Evolutionary conservation across 2,329 filamentous ascomycete genomes (phyloP), one percentile per base, ranked within the genome.

Genomic region (Colletotrichum lindemuthianum): DNA sequence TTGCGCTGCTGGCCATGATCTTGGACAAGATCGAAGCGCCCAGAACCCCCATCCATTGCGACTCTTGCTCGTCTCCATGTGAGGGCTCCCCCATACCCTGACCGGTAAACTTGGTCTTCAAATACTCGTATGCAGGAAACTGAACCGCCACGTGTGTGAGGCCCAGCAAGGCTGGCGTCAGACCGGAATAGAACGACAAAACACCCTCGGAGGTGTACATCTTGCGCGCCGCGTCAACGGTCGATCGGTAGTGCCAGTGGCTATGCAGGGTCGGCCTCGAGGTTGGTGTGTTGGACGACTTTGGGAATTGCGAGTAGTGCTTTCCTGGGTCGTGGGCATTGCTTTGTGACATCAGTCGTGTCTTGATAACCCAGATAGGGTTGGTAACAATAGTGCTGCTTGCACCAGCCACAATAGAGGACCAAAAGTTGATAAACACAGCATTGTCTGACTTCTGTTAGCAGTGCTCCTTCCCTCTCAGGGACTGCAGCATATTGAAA

Each of bases 311-410:
- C 33, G 78, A 81, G 68, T 80, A 78, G 13, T 77, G 81, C 73
- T 74, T 82, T 74, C 78, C 81, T 74, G 76, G 84, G 74, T 72
- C 50, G n/a, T 67, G 63, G 79, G 82, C 37, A 78, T 83, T 68
- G 85, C 89, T 91, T 80, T 98, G 96, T 41, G 96, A 97, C 96
- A 98, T 98, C 71, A 99, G 86, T 70, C 96, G 87, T 52, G 96
- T 99, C 80, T 99, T 99, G 81, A 99, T 97, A 41, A 99, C 96
- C 96, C 96, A 99, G 66, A 99, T 99, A 1, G 96, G 96, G 77
- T 98, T 99, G 32, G 96, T 99, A 67, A 90, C 91, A 68, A 98
- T 85, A 4, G 96, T 99, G 70, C 94, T 97, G 80, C 92, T 97
- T 66, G 89, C 93, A 57, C 96, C 96, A 32, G 95, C 96, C 60